Evolutionary conservation across 352 stramenopile genomes (phyloP), one percentile per base, ranked within the genome.

Genomic region (Globisporangium iwayamae): DNA sequence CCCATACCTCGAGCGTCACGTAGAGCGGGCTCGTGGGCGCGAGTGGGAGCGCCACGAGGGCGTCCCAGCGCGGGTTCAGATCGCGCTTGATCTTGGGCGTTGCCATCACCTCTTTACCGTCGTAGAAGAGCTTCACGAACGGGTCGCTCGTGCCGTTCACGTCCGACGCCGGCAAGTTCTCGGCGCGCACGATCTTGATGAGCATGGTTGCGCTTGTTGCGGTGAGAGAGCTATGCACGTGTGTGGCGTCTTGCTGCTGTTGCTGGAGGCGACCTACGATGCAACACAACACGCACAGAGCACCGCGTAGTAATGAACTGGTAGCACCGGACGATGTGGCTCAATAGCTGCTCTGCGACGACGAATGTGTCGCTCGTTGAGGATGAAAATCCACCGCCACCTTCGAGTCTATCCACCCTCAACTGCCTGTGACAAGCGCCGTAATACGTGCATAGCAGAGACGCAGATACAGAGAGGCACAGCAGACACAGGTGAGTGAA

Each of bases 61-160:
- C 76, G 64, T 94, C 83, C 83, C 84, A 94, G 57, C 78, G 78
- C 64, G 86, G 86, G 56, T 89, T 90, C 7, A 91, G 62, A 56
- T 79, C 78, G 41, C 78, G 79, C 68, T 89, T 89, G 62, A 94
- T 81, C 50, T 77, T 72, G n/a, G 73, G 81, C n/a, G 85, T 89
- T 1, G 62, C 48, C 41, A 70, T 84, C n/a, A 94, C 69, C 56
- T 94, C 86, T 53, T 84, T 84, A 18, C 78, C 74, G 53, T 94
- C 86, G 68, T 91, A 94, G 50, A 75, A 73, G 39, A 94, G 72
- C 52, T 78, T 74, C 11, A 91, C 83, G 66, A 89, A 93, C 66
- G 86, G 81, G 55, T 94, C 86, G 53, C 81, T 89, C 62, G 74
- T 87, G 61, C 79, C 81, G 45, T 76, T 85, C 36, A 81, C 18